Conservation (phyloP, 1,284 basidiomycete species). For the Rhodofomes roseus region DNA sequence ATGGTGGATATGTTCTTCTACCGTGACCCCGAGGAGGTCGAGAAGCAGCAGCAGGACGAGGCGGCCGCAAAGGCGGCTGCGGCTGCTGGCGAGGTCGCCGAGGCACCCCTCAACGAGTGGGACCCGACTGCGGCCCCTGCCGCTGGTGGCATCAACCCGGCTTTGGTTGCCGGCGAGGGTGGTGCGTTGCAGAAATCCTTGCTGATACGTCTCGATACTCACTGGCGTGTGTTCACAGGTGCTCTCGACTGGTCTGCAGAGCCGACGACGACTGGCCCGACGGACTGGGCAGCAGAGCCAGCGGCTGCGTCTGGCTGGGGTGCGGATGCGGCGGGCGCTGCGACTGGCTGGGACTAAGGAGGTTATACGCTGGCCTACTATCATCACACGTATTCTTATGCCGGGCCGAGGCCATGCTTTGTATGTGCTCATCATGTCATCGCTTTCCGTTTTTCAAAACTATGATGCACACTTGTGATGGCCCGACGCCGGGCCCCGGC, state of each 20-base stretch:
- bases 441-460: constrained; percentile 6
- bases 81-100: constrained; percentile 51
- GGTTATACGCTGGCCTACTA: constrained; percentile 5
- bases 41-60: constrained; percentile 94
- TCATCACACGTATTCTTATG: constrained; percentile 20
- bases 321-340: constrained; percentile 43
- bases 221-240: constrained; percentile 37
- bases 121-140: constrained; percentile 68
- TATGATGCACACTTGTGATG: neutral
- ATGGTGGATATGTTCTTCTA: constrained; percentile 99
- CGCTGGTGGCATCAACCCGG: constrained; percentile 74
- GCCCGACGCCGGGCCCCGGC: neutral
- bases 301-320: constrained; percentile 55
- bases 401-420: constrained; percentile 24
- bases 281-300: constrained; percentile 87
- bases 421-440: constrained; percentile 18
- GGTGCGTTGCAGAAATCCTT: constrained; percentile 39
- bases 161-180: constrained; percentile 64
- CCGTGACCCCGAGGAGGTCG: constrained; percentile 98
- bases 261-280: constrained; percentile 44
- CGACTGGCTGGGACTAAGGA: constrained; percentile 57
- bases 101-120: constrained; percentile 68
- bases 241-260: constrained; percentile 86
- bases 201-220: neutral
- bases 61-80: constrained; percentile 76